phyloP scores from a whole-genome alignment of 192 early-diverging fungal genomes.

The Lobosporangium transversale region DNA sequence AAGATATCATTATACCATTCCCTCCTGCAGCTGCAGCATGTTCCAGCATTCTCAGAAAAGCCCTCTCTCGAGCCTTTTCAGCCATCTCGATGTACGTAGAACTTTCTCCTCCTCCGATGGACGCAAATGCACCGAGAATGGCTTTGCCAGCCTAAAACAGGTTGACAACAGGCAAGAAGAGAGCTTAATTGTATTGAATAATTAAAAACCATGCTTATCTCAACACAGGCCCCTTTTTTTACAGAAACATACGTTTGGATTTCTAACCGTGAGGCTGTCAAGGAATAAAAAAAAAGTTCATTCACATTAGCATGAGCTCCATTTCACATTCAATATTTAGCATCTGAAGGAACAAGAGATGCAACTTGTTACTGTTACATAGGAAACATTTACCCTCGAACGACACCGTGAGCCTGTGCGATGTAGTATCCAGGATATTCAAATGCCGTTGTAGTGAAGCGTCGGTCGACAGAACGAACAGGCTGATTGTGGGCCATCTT shows the following conservation, averaged over 20 bases:
- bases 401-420: constrained; percentile 47
- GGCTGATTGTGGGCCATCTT: constrained; percentile 28
- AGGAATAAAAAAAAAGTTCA: not conserved
- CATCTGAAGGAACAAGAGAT: no score
- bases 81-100: constrained; percentile 49
- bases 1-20: constrained; percentile 43
- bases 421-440: constrained; percentile 46
- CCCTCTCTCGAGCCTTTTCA: constrained; percentile 47
- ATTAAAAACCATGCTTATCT: not conserved
- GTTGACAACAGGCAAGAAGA: not conserved
- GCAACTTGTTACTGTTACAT: no score
- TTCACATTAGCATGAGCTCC: not conserved
- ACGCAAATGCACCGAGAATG: constrained; percentile 24
- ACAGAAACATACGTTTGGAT: constrained; percentile 41
- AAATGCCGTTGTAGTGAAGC: constrained; percentile 49
- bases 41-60: constrained; percentile 41
- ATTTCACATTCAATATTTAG: not conserved
- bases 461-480: constrained; percentile 47
- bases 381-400: constrained; percentile 44
- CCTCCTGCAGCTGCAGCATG: constrained; percentile 45
- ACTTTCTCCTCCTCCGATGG: constrained; percentile 44
- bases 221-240: not conserved
- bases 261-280: constrained; percentile 38
- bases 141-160: constrained; percentile 32
- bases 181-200: not conserved